Evolutionary conservation across 169 alveolate genomes (phyloP).

Genomic region (Ichthyophthirius multifiliis): DNA sequence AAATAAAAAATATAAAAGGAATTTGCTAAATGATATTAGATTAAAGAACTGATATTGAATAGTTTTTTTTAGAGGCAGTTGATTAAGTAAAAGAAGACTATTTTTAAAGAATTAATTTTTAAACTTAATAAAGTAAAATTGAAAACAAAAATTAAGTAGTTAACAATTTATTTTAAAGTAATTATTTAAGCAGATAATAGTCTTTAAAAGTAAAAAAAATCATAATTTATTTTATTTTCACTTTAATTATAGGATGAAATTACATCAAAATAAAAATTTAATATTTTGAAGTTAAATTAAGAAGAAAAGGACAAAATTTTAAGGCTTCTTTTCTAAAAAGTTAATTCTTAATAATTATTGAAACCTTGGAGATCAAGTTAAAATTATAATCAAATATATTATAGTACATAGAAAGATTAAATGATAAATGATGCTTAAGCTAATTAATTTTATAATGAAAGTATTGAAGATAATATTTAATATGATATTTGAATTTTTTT

Average conservation of each 20-base stretch:
- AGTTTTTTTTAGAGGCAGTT: conserved; percentile 30
- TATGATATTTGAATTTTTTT: no score
- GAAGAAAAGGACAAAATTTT: conserved; percentile 12
- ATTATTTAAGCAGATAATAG: neutral
- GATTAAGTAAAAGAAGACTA: conserved; percentile 37
- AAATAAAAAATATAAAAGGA: conserved; percentile 24
- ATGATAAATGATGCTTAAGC: no score
- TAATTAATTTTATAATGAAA: no score
- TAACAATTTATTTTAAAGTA: neutral
- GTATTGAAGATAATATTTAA: no score
- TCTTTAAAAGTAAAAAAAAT: neutral
- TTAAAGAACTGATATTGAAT: conserved; percentile 41
- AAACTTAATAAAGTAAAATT: neutral
- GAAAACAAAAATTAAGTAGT: neutral
- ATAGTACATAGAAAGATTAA: no score
- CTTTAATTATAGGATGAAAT: neutral
- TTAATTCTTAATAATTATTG: neutral
- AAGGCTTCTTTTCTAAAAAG: conserved; percentile 12
- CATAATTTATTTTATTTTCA: neutral
- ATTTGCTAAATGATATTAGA: conserved; percentile 38
- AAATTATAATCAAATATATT: neutral
- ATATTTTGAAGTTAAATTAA: neutral
- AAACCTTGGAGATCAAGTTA: conserved; percentile 6
- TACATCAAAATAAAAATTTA: neutral
- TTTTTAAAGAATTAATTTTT: neutral